Evolutionary conservation across 2,329 filamentous ascomycete genomes (phyloP), one percentile per base, ranked within the genome.

Genomic region (Penicillium sp.): DNA sequence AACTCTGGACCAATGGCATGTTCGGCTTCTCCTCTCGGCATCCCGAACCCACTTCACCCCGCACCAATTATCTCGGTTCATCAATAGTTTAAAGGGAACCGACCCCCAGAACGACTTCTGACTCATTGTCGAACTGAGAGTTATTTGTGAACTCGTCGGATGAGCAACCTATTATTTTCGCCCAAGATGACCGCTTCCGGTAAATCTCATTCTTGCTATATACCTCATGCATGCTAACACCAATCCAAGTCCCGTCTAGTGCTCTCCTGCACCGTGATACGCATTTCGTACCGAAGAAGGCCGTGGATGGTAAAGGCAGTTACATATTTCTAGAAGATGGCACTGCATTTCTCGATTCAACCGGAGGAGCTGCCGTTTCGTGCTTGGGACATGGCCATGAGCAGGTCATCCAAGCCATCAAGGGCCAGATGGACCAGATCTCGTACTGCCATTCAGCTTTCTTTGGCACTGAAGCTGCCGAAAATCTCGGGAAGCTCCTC

Each of bases 291-390:
- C 70, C 75, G n/a, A 59, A 65, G 34, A 65, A 60, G 32, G 74
- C 75, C 3, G 55, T 68, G 7, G 69, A 65, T 0, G 76, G 69
- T 4, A 59, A 68, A 38, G 75, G 73, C 8, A 68, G 71, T 47
- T 74, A 72, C 42, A 60, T 79, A n/a, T 61, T 66, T 22, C 64
- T 79, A 1, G 65, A 66, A 48, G 69, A 72, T 54, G 80, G 80
- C 1, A 70, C 73, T 15, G 68, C 65, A 22, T 74, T 92, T 29
- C 73, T 88, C 10, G 85, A 92, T 58, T 81, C 78, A 1, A 84
- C 80, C 13, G 76, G 81, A 17, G 85, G 85, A 13, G 82, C 85
- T 2, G 83, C 81, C 14, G 84, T 88, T 3, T 72, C 79, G 7
- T 82, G 80, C 54, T 66, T 90, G 7, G 85, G 85, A 5, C 80